phyloP scores from a whole-genome alignment of 768 basidiomycete genomes.

The Pluteus cervinus region DNA sequence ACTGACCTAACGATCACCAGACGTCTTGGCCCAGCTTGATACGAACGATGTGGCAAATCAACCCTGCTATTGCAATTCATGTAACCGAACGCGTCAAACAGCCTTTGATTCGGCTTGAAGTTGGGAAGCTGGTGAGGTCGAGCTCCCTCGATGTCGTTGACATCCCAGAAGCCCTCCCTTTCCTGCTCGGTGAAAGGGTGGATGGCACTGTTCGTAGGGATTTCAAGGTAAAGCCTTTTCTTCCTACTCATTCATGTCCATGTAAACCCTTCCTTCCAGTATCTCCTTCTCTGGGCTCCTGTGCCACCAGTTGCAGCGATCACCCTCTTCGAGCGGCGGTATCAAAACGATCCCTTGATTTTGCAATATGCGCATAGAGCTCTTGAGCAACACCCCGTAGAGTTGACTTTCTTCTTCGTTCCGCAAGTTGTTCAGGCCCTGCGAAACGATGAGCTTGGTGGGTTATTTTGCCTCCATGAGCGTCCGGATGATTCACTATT shows the following conservation, averaged over 20 bases:
- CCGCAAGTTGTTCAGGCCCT: conserved; percentile 97
- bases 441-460: conserved; percentile 84
- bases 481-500: neutral
- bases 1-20: conserved; percentile 24
- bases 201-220: conserved; percentile 56
- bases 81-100: conserved; percentile 87
- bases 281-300: conserved; percentile 83
- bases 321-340: conserved; percentile 81
- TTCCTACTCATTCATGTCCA: neutral
- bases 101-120: conserved; percentile 59
- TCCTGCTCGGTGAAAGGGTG: conserved; percentile 70
- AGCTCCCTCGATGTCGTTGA: conserved; percentile 65
- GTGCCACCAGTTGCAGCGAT: conserved; percentile 79
- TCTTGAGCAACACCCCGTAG: conserved; percentile 90
- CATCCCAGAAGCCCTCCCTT: conserved; percentile 74
- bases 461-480: conserved; percentile 11
- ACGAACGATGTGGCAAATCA: conserved; percentile 73
- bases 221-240: conserved; percentile 52
- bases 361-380: conserved; percentile 97
- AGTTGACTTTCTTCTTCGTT: conserved; percentile 96
- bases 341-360: conserved; percentile 75
- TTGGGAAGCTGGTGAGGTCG: conserved; percentile 66
- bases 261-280: conserved; percentile 34
- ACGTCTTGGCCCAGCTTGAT: conserved; percentile 61
- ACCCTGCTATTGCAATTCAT: conserved; percentile 78